phyloP scores from a whole-genome alignment of 306 rosid genomes.

The Biancaea sappan region DNA sequence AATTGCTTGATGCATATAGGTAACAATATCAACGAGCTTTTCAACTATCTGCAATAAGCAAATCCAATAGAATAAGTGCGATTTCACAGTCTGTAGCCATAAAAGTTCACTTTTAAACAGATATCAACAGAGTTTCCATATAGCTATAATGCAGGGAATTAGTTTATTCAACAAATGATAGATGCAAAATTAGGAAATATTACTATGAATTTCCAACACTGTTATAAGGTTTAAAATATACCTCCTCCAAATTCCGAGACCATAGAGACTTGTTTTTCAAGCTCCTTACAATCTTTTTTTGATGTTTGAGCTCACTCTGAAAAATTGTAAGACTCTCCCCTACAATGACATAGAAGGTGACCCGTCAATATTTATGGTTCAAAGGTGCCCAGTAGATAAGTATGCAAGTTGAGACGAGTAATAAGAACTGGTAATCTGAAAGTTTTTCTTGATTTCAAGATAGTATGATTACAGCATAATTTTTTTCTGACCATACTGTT shows the following conservation, averaged over 20 bases:
- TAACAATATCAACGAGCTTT: constrained; percentile 73
- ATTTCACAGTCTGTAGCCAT: constrained; percentile 10
- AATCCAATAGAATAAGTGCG: constrained; percentile 25
- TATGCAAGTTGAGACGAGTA: constrained; percentile 16
- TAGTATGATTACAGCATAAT: background rate
- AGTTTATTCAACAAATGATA: constrained; percentile 26
- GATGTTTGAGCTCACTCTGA: constrained; percentile 80
- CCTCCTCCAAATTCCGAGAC: constrained; percentile 87
- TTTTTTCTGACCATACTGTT: background rate
- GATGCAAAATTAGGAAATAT: constrained; percentile 19
- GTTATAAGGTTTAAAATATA: constrained; percentile 41
- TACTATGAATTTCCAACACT: constrained; percentile 8
- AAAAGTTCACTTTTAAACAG: background rate
- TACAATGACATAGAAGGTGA: constrained; percentile 47
- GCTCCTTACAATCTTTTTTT: constrained; percentile 79
- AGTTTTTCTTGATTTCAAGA: constrained; percentile 2
- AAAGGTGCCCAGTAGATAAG: constrained; percentile 19
- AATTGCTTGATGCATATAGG: constrained; percentile 68
- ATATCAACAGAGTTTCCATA: constrained; percentile 2
- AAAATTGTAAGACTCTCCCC: constrained; percentile 79
- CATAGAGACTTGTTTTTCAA: constrained; percentile 93
- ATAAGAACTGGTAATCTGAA: constrained; percentile 16
- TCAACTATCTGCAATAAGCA: constrained; percentile 79
- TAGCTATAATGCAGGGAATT: background rate
- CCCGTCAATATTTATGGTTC: constrained; percentile 34